Percentiles rank a stretch among this genome's conserved stretches.
Evolutionary conservation across 2,329 filamentous ascomycete species (phyloP).

Genomic region (Thielaviopsis musarum): DNA sequence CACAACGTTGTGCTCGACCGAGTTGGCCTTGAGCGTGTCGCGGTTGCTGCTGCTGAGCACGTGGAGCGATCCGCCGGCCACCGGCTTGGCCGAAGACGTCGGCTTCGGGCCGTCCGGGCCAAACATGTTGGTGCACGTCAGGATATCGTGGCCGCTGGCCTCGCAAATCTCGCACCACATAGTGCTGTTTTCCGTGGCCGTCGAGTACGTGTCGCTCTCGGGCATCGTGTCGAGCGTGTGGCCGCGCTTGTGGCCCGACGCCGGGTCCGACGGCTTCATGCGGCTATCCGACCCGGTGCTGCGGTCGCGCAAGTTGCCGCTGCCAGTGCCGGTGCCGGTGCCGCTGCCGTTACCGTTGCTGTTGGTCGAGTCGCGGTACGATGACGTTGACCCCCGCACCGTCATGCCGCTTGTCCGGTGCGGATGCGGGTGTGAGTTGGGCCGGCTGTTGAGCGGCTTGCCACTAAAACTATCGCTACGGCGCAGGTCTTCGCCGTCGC

Average conservation of each 20-base stretch:
- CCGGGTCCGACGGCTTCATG: constrained; percentile 30
- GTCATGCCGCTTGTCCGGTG: constrained; percentile 31
- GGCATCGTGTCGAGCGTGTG: constrained; percentile 50
- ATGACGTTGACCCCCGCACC: constrained; percentile 31
- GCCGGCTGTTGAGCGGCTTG: constrained; percentile 13
- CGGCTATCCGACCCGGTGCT: constrained; percentile 30
- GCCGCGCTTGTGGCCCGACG: constrained; percentile 28
- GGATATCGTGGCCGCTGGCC: constrained; percentile 76
- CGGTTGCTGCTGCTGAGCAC: constrained; percentile 15
- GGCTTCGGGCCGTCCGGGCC: constrained; percentile 27
- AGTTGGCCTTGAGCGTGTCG: constrained; percentile 11
- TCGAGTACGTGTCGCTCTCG: constrained; percentile 53
- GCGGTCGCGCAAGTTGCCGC: constrained; percentile 17
- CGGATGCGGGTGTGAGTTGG: constrained; percentile 16
- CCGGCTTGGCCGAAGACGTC: constrained; percentile 12
- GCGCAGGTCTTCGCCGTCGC: constrained; percentile 55
- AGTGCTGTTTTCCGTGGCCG: constrained; percentile 52
- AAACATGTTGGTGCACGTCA: constrained; percentile 88
- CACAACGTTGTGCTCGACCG: not conserved
- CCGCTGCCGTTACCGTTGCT: constrained; percentile 38
- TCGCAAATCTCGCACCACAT: constrained; percentile 96
- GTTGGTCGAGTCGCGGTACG: constrained; percentile 48
- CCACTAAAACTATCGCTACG: constrained; percentile 22
- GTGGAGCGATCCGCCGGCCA: constrained; percentile 20
- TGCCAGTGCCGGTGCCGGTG: constrained; percentile 31